phyloP scores from a whole-genome alignment of 345 rosid species.

The Salix purpurea region DNA sequence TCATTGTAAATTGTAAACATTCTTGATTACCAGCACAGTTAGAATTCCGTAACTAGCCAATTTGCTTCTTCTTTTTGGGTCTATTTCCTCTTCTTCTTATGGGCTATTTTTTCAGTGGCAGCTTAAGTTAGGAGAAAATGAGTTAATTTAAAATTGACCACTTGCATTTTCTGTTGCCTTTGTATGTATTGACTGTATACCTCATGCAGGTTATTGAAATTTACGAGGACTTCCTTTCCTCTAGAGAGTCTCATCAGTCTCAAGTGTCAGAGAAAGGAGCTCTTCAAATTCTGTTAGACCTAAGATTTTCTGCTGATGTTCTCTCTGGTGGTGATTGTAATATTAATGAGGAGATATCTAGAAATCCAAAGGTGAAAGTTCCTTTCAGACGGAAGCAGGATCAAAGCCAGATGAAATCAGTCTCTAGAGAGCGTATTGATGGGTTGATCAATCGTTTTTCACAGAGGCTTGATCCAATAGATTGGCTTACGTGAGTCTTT shows the following conservation, averaged over 20 bases:
- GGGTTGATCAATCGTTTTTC: constrained; percentile 54
- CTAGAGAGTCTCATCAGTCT: constrained; percentile 51
- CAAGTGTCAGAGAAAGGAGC: constrained; percentile 92
- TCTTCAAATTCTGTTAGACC: constrained; percentile 79
- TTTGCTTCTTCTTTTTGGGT: neutral
- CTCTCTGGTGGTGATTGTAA: constrained; percentile 75
- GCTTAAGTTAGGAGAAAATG: neutral
- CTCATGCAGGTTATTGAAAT: constrained; percentile 64
- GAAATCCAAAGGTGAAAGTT: constrained; percentile 46
- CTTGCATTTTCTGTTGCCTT: neutral
- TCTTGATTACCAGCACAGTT: neutral
- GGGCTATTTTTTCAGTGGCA: neutral
- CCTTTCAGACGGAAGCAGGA: constrained; percentile 67
- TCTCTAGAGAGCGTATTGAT: constrained; percentile 47
- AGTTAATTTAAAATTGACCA: constrained; percentile 13
- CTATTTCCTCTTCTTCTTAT: neutral
- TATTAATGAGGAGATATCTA: constrained; percentile 44
- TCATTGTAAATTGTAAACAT: neutral
- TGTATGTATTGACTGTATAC: neutral
- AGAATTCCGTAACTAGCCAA: neutral
- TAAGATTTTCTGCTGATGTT: constrained; percentile 75
- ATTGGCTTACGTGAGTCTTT: constrained; percentile 89
- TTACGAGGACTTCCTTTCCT: constrained; percentile 68
- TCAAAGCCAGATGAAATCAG: constrained; percentile 48
- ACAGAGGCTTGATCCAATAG: constrained; percentile 91